Evolutionary conservation across 176 grass and related monocot genomes (phyloP), one percentile per base, ranked within the genome.

Genomic region (Pontederia paniculata): DNA sequence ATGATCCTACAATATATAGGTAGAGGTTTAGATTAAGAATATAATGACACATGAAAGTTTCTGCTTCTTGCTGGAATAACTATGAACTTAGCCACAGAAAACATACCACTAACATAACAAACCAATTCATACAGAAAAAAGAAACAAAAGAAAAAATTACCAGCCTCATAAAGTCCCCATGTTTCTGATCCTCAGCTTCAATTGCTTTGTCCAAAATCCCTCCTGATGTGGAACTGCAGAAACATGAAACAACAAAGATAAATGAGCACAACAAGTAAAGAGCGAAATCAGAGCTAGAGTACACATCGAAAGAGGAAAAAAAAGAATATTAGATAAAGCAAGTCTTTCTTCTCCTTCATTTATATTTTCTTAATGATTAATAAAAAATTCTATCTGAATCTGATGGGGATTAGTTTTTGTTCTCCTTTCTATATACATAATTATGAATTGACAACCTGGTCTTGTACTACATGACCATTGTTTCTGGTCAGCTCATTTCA

Each of bases 121-220:
- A 14, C n/a, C 48, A n/a, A 13, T 50, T n/a, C 14, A 17, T 8
- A n/a, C 14, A 31, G 25, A 4, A 15, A 3, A 55, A 55, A 28
- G 17, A 45, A 15, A 25, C 6, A 23, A 57, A 5, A 17, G 19
- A 45, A 45, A 3, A 20, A n/a, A n/a, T n/a, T 6, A 61, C 58
- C 58, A 61, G 58, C n/a, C 58, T 61, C 58, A 61, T 45, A 9
- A 61, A 45, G 58, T 61, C 58, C 41, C 58, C 17, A 61, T 61
- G 42, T 18, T 61, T 61, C 19, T 17, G 11, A 46, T 61, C 42
- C 21, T 61, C 58, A 22, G 58, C 58, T 45, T 45, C 58, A 20
- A 61, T 61, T 45, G 58, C 58, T 42, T 61, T 61, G 18, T 61
- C 58, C 42, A 61, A 44, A 20, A 61, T 45, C 8, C 58, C 58